Percentiles rank a stretch among this genome's conserved stretches.
Evolutionary conservation across 768 basidiomycete species (phyloP).

Genomic region (Phaeotremella skinneri): DNA sequence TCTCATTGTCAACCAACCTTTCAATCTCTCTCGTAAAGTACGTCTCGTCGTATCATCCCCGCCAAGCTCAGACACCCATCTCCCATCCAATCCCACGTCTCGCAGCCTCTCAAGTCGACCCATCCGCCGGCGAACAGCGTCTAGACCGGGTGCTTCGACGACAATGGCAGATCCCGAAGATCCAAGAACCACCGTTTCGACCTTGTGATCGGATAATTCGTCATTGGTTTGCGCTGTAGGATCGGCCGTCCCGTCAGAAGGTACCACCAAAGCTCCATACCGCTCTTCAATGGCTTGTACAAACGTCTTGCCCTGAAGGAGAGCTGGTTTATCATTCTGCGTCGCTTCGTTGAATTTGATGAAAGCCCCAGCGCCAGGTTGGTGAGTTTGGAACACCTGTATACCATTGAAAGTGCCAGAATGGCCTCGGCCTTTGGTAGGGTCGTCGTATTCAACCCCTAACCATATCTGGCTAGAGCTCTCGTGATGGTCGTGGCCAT

Average conservation of each 20-base stretch:
- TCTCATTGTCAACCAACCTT: constrained; percentile 7
- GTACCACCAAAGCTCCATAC: constrained; percentile 56
- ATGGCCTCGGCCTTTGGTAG: constrained; percentile 72
- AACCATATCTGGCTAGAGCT: constrained; percentile 61
- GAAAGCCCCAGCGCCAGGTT: constrained; percentile 41
- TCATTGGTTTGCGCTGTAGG: neutral
- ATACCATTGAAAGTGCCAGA: constrained; percentile 74
- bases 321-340: constrained; percentile 1
- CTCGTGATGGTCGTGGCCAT: neutral
- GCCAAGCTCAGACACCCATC: constrained; percentile 56
- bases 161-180: constrained; percentile 78
- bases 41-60: constrained; percentile 48
- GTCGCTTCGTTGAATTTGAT: constrained; percentile 22
- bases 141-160: constrained; percentile 79
- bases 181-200: constrained; percentile 66
- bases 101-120: constrained; percentile 65
- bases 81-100: constrained; percentile 75
- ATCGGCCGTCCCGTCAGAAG: neutral
- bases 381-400: constrained; percentile 63
- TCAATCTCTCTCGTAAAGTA: constrained; percentile 20
- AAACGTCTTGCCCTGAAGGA: constrained; percentile 59
- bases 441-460: constrained; percentile 97
- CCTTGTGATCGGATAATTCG: neutral
- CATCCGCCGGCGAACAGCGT: constrained; percentile 72
- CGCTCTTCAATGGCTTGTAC: constrained; percentile 69